Evolutionary conservation across 805 yeast species (phyloP).

Genomic region (Zygosaccharomyces rouxii): DNA sequence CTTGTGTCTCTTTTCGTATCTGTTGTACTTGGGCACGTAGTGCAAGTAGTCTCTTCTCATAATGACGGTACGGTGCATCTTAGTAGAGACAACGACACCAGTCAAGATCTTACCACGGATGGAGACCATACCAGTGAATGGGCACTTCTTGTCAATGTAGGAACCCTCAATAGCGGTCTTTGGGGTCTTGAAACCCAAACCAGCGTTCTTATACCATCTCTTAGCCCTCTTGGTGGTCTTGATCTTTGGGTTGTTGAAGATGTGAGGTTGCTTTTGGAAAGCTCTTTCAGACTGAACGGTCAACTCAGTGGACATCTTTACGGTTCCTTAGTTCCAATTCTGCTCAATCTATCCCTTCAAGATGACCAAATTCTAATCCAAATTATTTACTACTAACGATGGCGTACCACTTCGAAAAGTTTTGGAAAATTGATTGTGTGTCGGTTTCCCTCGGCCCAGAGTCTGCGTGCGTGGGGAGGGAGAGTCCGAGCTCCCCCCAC

Average conservation of each 20-base stretch:
- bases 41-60: conserved; percentile 99
- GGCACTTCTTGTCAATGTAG: conserved; percentile 99
- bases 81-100: conserved; percentile 99
- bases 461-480: conserved; percentile 2
- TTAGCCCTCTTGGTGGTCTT: conserved; percentile 97
- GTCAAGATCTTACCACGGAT: conserved; percentile 99
- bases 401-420: conserved; percentile 10
- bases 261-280: conserved; percentile 99
- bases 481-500: background rate
- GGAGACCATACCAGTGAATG: conserved; percentile 93
- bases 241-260: conserved; percentile 99
- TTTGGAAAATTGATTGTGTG: conserved; percentile 7
- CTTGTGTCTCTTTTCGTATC: conserved; percentile 99
- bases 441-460: conserved; percentile 1
- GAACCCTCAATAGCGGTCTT: conserved; percentile 96
- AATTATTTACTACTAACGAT: background rate
- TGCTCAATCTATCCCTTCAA: conserved; percentile 6
- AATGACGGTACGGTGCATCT: conserved; percentile 99
- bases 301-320: conserved; percentile 97
- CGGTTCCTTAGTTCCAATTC: conserved; percentile 29
- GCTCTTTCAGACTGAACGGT: conserved; percentile 99
- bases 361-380: background rate
- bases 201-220: conserved; percentile 99
- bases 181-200: conserved; percentile 99
- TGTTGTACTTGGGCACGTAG: conserved; percentile 99